Percentiles rank a stretch among this genome's conserved stretches.
Evolutionary conservation across 192 early-diverging fungal species (phyloP).

Genomic region (Chytriomyces confervae): DNA sequence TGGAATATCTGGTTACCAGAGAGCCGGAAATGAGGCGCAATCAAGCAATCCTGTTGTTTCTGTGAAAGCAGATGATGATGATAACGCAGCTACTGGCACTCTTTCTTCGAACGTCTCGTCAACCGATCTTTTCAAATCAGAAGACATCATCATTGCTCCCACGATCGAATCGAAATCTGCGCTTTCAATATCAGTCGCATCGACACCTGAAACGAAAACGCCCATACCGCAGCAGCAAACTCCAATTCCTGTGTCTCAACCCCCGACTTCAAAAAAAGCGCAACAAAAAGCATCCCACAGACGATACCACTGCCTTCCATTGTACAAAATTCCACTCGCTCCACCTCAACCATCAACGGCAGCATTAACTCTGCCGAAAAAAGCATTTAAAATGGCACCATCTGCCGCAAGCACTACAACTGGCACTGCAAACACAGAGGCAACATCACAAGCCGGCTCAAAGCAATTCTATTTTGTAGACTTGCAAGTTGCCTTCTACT

Average conservation of each 20-base stretch:
- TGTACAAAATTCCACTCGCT: conserved; percentile 44
- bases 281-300: conserved; percentile 2
- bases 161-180: neutral
- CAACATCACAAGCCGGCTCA: no score
- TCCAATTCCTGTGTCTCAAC: neutral
- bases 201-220: neutral
- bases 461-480: conserved; percentile 39
- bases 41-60: neutral
- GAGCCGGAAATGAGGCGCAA: conserved; percentile 22
- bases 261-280: neutral
- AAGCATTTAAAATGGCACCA: conserved; percentile 7
- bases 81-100: neutral
- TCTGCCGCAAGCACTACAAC: neutral
- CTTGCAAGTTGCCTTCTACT: conserved; percentile 53
- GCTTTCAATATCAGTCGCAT: neutral
- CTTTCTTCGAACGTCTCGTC: neutral
- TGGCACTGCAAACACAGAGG: neutral
- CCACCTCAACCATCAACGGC: conserved; percentile 22
- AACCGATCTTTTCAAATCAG: neutral
- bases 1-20: conserved; percentile 38
- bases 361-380: conserved; percentile 3
- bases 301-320: conserved; percentile 45
- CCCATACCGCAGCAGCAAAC: neutral
- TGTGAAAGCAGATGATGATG: neutral
- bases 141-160: neutral